A percentile compares a stretch with the other conserved stretches of the same genome.
Evolutionary conservation across 1,284 basidiomycete species (phyloP).

Genomic region (Clitocybe nebularis): DNA sequence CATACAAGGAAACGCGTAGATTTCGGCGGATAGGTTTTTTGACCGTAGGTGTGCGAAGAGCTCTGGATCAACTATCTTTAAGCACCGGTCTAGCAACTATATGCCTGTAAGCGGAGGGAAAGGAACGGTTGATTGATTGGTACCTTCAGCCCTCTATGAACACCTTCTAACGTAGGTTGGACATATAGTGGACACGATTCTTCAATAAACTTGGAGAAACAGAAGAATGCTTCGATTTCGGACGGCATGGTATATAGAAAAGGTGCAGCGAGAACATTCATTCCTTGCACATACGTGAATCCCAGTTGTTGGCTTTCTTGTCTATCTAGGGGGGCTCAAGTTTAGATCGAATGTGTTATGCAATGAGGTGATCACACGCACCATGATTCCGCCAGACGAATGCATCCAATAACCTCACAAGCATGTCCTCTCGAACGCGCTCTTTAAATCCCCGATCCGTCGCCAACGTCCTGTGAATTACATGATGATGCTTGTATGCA

Average conservation of each 20-base stretch:
- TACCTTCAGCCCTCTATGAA: conserved; percentile 91
- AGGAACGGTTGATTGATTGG: conserved; percentile 20
- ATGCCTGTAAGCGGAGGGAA: not conserved
- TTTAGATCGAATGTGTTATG: not conserved
- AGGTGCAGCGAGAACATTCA: conserved; percentile 97
- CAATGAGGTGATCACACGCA: conserved; percentile 25
- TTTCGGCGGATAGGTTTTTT: conserved; percentile 95
- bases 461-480: conserved; percentile 75
- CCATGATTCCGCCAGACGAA: conserved; percentile 95
- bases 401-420: conserved; percentile 92
- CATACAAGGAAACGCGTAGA: conserved; percentile 96
- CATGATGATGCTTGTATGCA: conserved; percentile 1
- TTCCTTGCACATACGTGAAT: conserved; percentile 95
- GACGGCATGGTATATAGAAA: conserved; percentile 96
- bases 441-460: conserved; percentile 95
- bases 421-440: conserved; percentile 92
- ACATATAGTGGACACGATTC: conserved; percentile 92
- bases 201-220: conserved; percentile 94
- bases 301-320: conserved; percentile 71
- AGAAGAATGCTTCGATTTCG: conserved; percentile 94
- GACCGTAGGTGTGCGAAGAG: conserved; percentile 79
- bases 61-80: conserved; percentile 87
- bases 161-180: conserved; percentile 91
- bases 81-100: conserved; percentile 87
- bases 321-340: conserved; percentile 43